These are phyloP conservation scores for Coriaria nepalensis DNA, from an alignment of 306 rosid genomes.

Conservation along the genomic window DNA sequence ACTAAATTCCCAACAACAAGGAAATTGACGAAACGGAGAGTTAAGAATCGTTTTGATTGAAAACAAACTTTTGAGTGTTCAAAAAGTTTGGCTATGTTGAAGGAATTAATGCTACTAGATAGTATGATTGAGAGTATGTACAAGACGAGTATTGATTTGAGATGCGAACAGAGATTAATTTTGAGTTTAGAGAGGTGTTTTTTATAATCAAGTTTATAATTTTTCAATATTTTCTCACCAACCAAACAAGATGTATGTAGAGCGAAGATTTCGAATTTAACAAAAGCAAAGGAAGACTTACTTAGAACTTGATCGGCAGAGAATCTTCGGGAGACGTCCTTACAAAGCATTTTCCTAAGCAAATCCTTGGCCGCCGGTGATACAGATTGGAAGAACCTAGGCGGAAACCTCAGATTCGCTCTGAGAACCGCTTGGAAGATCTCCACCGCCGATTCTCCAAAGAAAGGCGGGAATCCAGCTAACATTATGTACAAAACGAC, in stretches of 20 bases:
- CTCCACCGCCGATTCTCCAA: constrained; percentile 46
- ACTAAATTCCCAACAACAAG: too few species aligned
- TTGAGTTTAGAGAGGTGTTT: too few species aligned
- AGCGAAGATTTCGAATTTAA: not conserved
- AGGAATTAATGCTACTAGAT: too few species aligned
- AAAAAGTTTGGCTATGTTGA: too few species aligned
- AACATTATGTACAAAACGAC: constrained; percentile 62
- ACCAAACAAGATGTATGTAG: not conserved
- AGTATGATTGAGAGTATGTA: too few species aligned
- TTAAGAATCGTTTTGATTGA: too few species aligned
- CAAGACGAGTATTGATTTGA: too few species aligned
- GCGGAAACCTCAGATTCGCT: constrained; percentile 50
- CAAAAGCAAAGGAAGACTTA: constrained; percentile 11
- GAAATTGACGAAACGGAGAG: too few species aligned
- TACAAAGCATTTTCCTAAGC: constrained; percentile 46
- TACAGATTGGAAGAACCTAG: constrained; percentile 25
- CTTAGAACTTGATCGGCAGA: constrained; percentile 55
- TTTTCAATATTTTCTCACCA: too few species aligned
- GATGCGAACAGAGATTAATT: too few species aligned
- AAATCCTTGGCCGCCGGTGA: constrained; percentile 50
- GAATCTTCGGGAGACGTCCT: constrained; percentile 47
- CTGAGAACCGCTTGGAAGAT: constrained; percentile 45
- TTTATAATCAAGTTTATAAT: too few species aligned
- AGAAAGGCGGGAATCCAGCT: constrained; percentile 48
- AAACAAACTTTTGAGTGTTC: too few species aligned